phyloP scores from a whole-genome alignment of 345 rosid species.

The Hibiscus syriacus region DNA sequence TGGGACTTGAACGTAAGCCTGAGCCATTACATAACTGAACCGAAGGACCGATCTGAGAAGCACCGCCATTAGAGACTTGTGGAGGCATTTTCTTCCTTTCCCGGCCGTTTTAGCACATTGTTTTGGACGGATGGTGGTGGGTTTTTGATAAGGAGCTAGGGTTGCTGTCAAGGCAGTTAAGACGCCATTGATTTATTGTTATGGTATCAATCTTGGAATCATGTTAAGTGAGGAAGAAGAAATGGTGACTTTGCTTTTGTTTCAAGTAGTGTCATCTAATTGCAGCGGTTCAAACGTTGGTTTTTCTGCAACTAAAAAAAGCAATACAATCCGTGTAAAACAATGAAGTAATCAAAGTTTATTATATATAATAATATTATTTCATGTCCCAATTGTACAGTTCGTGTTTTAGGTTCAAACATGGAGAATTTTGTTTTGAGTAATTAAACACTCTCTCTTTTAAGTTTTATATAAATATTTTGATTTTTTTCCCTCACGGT shows the following conservation, averaged over 20 bases:
- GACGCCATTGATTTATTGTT: not conserved
- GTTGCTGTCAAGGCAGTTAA: too few relatives aligned
- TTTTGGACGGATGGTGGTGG: too few relatives aligned
- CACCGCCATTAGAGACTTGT: not conserved
- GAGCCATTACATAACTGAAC: not conserved
- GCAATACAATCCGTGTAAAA: not conserved
- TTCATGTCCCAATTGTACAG: too few relatives aligned
- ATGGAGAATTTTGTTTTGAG: too few relatives aligned
- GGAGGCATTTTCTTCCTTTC: not conserved
- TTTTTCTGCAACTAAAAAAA: not conserved
- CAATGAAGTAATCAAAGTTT: too few relatives aligned
- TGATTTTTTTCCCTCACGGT: too few relatives aligned
- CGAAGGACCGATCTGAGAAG: not conserved
- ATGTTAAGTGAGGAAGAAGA: constrained; percentile 22
- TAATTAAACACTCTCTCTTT: too few relatives aligned
- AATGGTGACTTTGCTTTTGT: constrained; percentile 42
- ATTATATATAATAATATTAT: too few relatives aligned
- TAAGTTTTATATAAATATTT: too few relatives aligned
- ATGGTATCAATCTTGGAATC: not conserved
- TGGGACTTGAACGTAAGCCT: not conserved
- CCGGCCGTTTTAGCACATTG: too few relatives aligned
- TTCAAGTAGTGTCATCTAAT: constrained; percentile 2
- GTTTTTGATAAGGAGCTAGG: too few relatives aligned
- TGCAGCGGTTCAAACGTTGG: constrained; percentile 12
- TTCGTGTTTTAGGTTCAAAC: too few relatives aligned